These are phyloP conservation scores for Isatis lusitanica DNA, from an alignment of 441 rosid genomes.

Conservation along the genomic window DNA sequence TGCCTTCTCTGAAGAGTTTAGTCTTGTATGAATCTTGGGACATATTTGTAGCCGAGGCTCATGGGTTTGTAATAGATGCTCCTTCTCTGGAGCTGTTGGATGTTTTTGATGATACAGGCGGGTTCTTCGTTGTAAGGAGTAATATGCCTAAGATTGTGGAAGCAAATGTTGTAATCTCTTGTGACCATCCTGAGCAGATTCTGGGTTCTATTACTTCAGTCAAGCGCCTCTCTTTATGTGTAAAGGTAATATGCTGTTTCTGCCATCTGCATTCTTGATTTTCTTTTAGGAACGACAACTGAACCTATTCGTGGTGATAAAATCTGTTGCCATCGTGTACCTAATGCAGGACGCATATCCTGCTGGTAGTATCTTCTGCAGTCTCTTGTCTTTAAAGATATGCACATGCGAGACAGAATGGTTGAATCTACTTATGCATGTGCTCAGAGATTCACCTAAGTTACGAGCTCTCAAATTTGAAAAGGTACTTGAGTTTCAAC, in stretches of 20 bases:
- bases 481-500: background rate
- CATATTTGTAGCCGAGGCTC: background rate
- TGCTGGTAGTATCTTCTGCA: background rate
- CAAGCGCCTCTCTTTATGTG: background rate
- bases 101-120: background rate
- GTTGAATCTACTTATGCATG: background rate
- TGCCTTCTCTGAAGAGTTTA: conserved; percentile 2
- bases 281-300: too few relatives aligned
- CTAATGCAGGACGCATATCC: background rate
- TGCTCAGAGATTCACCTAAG: background rate
- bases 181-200: background rate
- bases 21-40: background rate
- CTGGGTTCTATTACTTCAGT: background rate
- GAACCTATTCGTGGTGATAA: background rate
- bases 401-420: background rate
- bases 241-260: conserved; percentile 2
- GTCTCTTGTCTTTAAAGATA: background rate
- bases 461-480: background rate
- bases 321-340: background rate
- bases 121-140: background rate
- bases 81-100: conserved; percentile 5
- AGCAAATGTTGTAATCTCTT: background rate
- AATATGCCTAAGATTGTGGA: background rate
- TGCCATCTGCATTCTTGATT: too few relatives aligned
- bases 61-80: conserved; percentile 1